Base-by-base conservation (phyloP, 148 eudicot species). In the Rhododendron simsii region DNA sequence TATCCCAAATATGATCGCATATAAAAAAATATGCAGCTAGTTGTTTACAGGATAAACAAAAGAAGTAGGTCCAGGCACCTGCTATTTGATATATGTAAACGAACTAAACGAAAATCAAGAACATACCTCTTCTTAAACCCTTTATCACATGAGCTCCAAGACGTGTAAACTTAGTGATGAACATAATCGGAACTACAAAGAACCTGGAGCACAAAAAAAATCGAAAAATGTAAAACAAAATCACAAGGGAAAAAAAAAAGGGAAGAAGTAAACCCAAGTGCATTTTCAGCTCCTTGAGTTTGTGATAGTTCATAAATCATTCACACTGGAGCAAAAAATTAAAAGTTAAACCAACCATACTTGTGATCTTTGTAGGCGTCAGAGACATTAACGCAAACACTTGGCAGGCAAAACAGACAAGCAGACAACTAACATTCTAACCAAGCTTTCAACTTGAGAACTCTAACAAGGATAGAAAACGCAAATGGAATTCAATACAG, bases 141-240 rank as follows among this genome's bases (percentile, higher is more conserved):
- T 77, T 81, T 7, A 86, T 44, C 41, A 48, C 81, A 57, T 83
- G 85, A 75, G 81, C 76, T 75, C 88, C 88, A 55, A 82, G 85
- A 21, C 61, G 88, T 30, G 85, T 55, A 82, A 86, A 75, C 37
- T 86, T 86, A 1, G 59, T 44, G 35, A 82, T 4, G 85, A 26
- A 86, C 88, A 86, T 86, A 74, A 30, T 80, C 11, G 53, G 39
- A n/a, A 61, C 18, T 21, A 45, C 50, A 30, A 37, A 81, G 73
- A 86, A 81, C 87, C 87, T 81, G 71, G 10, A 16, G n/a, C 37
- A 81, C 67, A 81, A 33, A 30, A 71, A 61, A 37, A n/a, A 35
- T 53, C 20, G 45, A 53, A 57, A 79, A 20, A 9, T 5, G 5
- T 23, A 14, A 78, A 39, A 67, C 28, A 10, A 11, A 11, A 67